A percentile compares a stretch with the other conserved stretches of the same genome.
Conservation (phyloP, 768 basidiomycete genomes). For the Tulasnella sp. region DNA sequence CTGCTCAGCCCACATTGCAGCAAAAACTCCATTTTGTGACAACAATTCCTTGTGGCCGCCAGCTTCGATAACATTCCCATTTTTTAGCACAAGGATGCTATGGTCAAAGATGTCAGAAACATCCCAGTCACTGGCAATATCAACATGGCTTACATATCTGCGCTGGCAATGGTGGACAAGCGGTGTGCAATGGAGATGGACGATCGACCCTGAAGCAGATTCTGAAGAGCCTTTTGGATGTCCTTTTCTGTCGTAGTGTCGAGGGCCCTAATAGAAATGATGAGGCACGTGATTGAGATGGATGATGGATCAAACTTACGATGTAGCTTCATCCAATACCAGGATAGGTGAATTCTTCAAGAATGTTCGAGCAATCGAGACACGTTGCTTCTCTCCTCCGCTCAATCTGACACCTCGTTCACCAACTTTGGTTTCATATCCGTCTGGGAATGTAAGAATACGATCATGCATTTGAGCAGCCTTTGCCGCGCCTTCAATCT, state of each 20-base stretch:
- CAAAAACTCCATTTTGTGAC: conserved; percentile 56
- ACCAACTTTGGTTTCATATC: conserved; percentile 76
- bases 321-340: conserved; percentile 65
- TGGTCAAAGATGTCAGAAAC: conserved; percentile 30
- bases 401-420: conserved; percentile 74
- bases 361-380: conserved; percentile 75
- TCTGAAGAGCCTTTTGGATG: conserved; percentile 77
- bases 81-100: conserved; percentile 82
- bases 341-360: conserved; percentile 76
- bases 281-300: conserved; percentile 23
- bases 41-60: conserved; percentile 71
- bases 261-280: conserved; percentile 42
- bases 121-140: conserved; percentile 31
- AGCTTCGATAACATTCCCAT: conserved; percentile 76
- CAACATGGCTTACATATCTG: conserved; percentile 33
- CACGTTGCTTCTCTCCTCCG: conserved; percentile 84
- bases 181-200: conserved; percentile 72
- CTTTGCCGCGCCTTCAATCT: conserved; percentile 64
- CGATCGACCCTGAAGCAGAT: conserved; percentile 52
- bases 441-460: conserved; percentile 70
- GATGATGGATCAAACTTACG: conserved; percentile 27
- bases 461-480: conserved; percentile 83
- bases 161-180: conserved; percentile 47
- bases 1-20: conserved; percentile 83
- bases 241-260: conserved; percentile 86